Evolutionary conservation across 345 rosid species (phyloP).

Genomic region (Melaleuca quinquenervia): DNA sequence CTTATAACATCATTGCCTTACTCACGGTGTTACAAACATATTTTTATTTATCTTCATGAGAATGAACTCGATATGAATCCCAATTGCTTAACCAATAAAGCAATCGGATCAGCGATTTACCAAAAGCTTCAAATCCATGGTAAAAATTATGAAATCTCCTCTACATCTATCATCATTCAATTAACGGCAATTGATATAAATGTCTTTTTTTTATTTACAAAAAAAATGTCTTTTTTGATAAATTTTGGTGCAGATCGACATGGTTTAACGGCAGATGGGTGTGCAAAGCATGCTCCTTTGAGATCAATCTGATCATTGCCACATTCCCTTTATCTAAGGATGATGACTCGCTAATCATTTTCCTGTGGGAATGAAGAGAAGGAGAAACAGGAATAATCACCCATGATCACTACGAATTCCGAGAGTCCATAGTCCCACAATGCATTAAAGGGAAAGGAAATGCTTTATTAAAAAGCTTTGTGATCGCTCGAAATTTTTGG

Average conservation of each 20-base stretch:
- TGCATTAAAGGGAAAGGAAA: neutral
- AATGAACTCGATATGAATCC: neutral
- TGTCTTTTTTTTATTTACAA: neutral
- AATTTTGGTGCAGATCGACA: neutral
- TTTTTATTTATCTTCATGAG: neutral
- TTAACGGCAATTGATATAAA: neutral
- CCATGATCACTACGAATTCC: too few species aligned
- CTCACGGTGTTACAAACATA: neutral
- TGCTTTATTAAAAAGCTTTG: neutral
- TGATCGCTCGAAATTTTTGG: neutral
- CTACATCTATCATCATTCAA: neutral
- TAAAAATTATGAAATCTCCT: neutral
- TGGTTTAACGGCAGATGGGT: neutral
- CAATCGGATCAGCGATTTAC: neutral
- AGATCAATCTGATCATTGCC: neutral
- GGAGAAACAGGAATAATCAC: neutral
- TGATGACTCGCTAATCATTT: neutral
- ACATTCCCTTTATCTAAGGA: neutral
- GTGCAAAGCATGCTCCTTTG: neutral
- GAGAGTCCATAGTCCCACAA: neutral
- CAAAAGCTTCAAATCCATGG: neutral
- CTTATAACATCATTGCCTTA: neutral
- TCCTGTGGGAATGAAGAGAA: neutral
- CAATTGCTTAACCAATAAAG: neutral
- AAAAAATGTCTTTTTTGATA: too few species aligned